Evolutionary conservation across 257 asterid species (phyloP), one percentile per base, ranked within the genome.

Genomic region (Plantago major): DNA sequence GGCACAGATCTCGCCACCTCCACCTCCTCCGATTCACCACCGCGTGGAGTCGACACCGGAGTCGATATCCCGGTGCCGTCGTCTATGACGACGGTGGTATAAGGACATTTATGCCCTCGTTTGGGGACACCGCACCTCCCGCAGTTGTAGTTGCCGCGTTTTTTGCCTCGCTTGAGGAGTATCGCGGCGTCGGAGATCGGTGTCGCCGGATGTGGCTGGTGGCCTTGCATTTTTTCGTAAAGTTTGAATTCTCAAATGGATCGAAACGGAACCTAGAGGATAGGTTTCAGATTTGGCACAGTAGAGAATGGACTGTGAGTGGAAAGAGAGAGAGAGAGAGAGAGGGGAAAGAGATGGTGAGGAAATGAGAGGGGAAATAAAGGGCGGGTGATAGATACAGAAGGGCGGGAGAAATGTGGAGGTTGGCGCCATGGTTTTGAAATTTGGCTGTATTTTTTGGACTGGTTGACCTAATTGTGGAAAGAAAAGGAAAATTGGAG

Each of bases 61-160:
- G 40, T 4, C 8, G 40, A 33, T 0, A 33, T 33, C 8, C 40
- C 40, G 14, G 40, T 28, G 58, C 14, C 33, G 58, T 53, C 58
- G 13, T 53, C 76, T 9, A 52, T 70, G 17, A 70, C 67, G 7
- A 74, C 71, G 9, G 84, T 69, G 3, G 81, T 37, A 4, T 73
- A 7, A 10, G 66, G 66, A 56, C 97, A 93, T 10, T 46, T 51
- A 14, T 93, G 99, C 38, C 99, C 99, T 74, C 82, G 87, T 62
- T 93, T 93, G 1, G 99, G 97, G 7, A 65, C 60, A 1, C 97
- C 97, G 62, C 99, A 93, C 2, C 97, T 88, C 33, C 99, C 95
- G 22, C 99, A 93, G 83, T 72, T 89, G 72, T 93, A 93, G 74
- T 40, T 78, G 1, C 99, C 99, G 6, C 97, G 75, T 68, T 70